Conservation (phyloP, 1,284 basidiomycete genomes). For the Pulveroboletus sp. region DNA sequence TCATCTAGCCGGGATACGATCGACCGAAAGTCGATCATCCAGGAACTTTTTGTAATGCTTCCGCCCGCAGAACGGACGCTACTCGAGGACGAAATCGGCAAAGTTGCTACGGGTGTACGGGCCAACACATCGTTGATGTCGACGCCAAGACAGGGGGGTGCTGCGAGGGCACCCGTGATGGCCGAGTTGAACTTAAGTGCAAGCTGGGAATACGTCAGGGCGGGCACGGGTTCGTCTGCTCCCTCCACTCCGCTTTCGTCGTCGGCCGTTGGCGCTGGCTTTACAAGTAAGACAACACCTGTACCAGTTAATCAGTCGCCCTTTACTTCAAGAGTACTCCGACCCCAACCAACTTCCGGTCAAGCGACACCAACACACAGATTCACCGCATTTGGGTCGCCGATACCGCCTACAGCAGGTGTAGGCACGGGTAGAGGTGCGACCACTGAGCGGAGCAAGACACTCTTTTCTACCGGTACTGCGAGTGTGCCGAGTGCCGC, state of each 20-base stretch:
- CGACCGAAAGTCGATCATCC: constrained; percentile 67
- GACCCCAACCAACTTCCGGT: constrained; percentile 7
- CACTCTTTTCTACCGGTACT: constrained; percentile 11
- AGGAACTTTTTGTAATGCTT: constrained; percentile 61
- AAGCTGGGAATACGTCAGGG: constrained; percentile 51
- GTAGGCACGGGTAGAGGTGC: not conserved
- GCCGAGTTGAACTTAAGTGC: constrained; percentile 40
- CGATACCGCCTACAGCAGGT: constrained; percentile 13
- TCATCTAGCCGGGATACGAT: constrained; percentile 30
- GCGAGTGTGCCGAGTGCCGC: constrained; percentile 19
- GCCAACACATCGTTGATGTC: constrained; percentile 10
- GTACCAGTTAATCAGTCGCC: constrained; percentile 7
- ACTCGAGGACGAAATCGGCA: constrained; percentile 52
- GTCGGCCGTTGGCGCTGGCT: constrained; percentile 1
- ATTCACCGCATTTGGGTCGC: constrained; percentile 30
- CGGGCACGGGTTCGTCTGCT: constrained; percentile 10
- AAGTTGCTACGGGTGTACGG: constrained; percentile 23
- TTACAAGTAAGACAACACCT: constrained; percentile 8
- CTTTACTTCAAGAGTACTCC: constrained; percentile 16
- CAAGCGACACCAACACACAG: constrained; percentile 19
- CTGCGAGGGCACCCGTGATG: constrained; percentile 14
- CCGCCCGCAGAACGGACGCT: constrained; percentile 57
- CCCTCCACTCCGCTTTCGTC: constrained; percentile 10
- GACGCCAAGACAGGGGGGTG: constrained; percentile 11
- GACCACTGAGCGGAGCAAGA: constrained; percentile 21